Percentiles rank a stretch among this genome's conserved stretches.
Conservation (phyloP, 192 early-diverging fungal species). For the Paraglomus occultum region DNA sequence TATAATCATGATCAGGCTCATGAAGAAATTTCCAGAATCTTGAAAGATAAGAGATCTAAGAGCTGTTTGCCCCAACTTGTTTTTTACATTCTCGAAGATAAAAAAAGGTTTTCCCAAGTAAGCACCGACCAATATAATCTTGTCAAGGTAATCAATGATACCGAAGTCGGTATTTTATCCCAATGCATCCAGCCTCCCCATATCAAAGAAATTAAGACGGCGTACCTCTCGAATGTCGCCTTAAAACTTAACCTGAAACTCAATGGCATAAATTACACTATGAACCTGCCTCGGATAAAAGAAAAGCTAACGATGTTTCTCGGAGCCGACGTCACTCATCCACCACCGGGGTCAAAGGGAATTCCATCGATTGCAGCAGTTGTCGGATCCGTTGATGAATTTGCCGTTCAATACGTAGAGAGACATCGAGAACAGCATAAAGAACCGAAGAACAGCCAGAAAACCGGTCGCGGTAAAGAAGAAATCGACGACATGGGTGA, state of each 20-base stretch:
- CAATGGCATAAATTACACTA: conserved; percentile 66
- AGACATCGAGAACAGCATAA: conserved; percentile 8
- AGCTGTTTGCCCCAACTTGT: too few relatives aligned
- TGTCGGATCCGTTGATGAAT: conserved; percentile 65
- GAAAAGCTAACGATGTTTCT: conserved; percentile 68
- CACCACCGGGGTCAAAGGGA: conserved; percentile 24
- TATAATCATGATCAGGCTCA: too few relatives aligned
- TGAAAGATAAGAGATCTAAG: too few relatives aligned
- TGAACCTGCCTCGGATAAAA: conserved; percentile 54
- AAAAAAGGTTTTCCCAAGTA: too few relatives aligned
- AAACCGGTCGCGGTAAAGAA: conserved; percentile 60
- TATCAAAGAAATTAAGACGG: conserved; percentile 44
- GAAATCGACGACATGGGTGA: conserved; percentile 64
- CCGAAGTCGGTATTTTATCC: conserved; percentile 71
- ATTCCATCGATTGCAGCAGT: conserved; percentile 68
- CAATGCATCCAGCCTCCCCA: conserved; percentile 81
- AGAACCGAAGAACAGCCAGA: conserved; percentile 55
- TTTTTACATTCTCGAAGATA: too few relatives aligned
- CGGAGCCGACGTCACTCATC: conserved; percentile 81
- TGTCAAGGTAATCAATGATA: conserved; percentile 78
- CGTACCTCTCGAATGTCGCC: conserved; percentile 85
- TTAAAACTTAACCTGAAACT: conserved; percentile 87
- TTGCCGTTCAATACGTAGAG: conserved; percentile 65
- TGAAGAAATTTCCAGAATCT: too few relatives aligned
- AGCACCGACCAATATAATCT: conserved; percentile 79